phyloP scores from a whole-genome alignment of 2,329 filamentous ascomycete species.

The Cryphonectria carpinicola region DNA sequence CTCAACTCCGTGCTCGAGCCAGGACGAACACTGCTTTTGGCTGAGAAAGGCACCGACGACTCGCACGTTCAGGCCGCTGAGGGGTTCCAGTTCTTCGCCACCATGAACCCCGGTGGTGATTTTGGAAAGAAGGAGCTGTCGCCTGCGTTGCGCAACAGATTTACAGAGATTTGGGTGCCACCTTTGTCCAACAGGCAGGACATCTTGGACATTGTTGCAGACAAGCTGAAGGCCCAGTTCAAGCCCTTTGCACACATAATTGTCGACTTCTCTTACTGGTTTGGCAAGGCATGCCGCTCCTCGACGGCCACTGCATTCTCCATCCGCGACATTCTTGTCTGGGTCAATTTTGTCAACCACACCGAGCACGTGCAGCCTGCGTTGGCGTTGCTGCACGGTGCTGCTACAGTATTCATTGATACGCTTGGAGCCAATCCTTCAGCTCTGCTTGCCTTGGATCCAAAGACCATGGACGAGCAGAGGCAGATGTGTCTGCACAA shows the following conservation, averaged over 20 bases:
- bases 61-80: slow-evolving; percentile 75
- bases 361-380: slow-evolving; percentile 52
- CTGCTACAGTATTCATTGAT: slow-evolving; percentile 94
- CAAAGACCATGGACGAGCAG: slow-evolving; percentile 71
- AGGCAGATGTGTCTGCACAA: slow-evolving; percentile 73
- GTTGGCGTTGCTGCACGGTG: slow-evolving; percentile 73
- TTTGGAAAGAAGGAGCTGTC: slow-evolving; percentile 98
- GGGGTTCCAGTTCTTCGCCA: slow-evolving; percentile 94
- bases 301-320: slow-evolving; percentile 79
- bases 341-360: slow-evolving; percentile 90
- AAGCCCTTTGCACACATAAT: slow-evolving; percentile 68
- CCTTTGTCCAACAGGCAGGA: slow-evolving; percentile 83
- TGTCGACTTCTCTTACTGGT: slow-evolving; percentile 91
- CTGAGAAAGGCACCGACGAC: slow-evolving; percentile 88
- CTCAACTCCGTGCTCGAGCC: slow-evolving; percentile 96
- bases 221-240: slow-evolving; percentile 66
- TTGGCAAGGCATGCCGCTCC: slow-evolving; percentile 79
- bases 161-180: slow-evolving; percentile 99
- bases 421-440: slow-evolving; percentile 94
- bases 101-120: slow-evolving; percentile 98
- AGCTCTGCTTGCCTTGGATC: slow-evolving; percentile 75
- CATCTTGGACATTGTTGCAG: slow-evolving; percentile 80
- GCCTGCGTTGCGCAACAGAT: slow-evolving; percentile 90
- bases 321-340: slow-evolving; percentile 88
- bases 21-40: slow-evolving; percentile 81